Conservation (phyloP, 1,284 basidiomycete genomes). For the Ganoderma lingzhi region DNA sequence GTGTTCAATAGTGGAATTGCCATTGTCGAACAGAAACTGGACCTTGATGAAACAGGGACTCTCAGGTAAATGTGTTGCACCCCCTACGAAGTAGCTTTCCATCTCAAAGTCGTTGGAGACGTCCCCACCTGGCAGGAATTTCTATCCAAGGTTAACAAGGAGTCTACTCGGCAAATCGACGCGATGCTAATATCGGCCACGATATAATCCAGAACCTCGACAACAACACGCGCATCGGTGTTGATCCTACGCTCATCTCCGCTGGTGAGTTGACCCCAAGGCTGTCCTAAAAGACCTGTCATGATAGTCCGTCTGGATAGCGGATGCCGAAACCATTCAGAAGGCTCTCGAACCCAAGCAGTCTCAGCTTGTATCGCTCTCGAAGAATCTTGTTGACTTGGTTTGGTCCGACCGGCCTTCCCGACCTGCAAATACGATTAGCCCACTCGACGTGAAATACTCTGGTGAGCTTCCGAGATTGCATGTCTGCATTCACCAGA, state of each 20-base stretch:
- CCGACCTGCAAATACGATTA: constrained; percentile 76
- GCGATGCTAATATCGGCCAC: not conserved
- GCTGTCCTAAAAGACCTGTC: not conserved
- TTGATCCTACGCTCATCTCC: constrained; percentile 82
- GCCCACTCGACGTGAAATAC: constrained; percentile 77
- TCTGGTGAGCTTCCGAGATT: constrained; percentile 50
- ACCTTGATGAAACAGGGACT: constrained; percentile 92
- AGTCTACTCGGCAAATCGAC: not conserved
- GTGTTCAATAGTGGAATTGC: not conserved
- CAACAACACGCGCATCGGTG: constrained; percentile 72
- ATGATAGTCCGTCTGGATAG: constrained; percentile 42
- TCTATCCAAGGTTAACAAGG: constrained; percentile 66
- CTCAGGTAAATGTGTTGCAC: constrained; percentile 55
- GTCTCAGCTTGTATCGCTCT: constrained; percentile 70
- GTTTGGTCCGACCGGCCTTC: constrained; percentile 84
- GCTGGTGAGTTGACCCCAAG: constrained; percentile 53
- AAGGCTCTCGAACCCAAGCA: constrained; percentile 59
- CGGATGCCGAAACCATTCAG: constrained; percentile 64
- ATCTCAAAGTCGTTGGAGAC: constrained; percentile 49
- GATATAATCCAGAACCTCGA: constrained; percentile 63
- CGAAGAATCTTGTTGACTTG: constrained; percentile 82
- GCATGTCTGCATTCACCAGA: not conserved
- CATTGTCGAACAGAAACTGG: constrained; percentile 76
- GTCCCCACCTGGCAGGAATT: constrained; percentile 94
- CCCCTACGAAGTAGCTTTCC: constrained; percentile 9